phyloP scores from a whole-genome alignment of 345 rosid genomes.

The Brassica cretica region DNA sequence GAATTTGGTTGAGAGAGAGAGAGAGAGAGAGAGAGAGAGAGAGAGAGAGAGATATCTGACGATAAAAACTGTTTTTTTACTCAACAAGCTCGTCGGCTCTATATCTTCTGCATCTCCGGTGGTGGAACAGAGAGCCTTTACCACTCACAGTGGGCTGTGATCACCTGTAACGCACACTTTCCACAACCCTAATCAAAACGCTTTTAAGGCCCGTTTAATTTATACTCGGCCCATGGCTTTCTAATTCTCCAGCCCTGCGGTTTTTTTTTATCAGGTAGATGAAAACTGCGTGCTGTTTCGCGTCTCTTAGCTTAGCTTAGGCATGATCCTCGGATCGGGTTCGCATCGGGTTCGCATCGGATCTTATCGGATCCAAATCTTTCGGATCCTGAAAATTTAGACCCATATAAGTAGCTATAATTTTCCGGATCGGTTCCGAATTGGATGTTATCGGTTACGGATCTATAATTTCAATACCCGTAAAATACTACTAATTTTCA shows the following conservation, averaged over 20 bases:
- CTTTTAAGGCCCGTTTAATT: background rate
- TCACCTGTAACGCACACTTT: background rate
- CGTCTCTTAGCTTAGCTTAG: background rate
- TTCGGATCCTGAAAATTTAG: no score
- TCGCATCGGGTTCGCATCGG: no score
- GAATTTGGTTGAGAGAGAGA: conserved; percentile 1
- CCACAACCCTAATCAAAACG: background rate
- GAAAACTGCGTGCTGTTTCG: background rate
- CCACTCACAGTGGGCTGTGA: background rate
- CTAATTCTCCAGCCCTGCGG: background rate
- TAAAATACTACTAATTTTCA: no score
- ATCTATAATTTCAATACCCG: no score
- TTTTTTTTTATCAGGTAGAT: background rate
- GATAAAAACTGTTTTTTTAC: background rate
- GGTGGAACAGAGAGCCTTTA: conserved; percentile 3
- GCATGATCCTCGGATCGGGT: no score
- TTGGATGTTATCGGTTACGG: no score
- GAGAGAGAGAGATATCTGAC: background rate
- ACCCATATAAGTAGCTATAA: no score
- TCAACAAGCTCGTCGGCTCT: background rate
- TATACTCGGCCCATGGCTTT: background rate
- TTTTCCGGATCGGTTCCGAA: no score
- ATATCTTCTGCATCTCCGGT: conserved; percentile 1
- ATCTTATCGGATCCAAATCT: no score
- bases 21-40: no score